Base-by-base conservation (phyloP, 768 basidiomycete species). In the Arthromyces matolae region DNA sequence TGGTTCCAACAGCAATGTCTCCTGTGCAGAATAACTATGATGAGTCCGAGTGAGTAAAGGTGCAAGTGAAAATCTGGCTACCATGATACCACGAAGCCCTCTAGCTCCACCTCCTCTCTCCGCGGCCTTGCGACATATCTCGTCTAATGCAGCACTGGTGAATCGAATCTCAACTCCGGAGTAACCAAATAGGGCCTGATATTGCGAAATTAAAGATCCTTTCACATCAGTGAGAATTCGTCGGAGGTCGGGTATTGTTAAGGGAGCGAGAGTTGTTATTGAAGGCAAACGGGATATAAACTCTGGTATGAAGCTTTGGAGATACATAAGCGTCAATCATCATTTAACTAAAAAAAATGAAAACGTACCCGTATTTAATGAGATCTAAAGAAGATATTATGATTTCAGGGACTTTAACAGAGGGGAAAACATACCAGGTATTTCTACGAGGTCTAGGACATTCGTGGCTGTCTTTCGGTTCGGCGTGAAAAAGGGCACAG, bases 251-350 rank as follows among this genome's bases (percentile, higher is more conserved):
- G 79, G 62, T 8, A 87, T 77, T 5, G 88, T 86, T 2, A 97
- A 75, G 5, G 89, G 86, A 5, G 85, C 66, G 5, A 98, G 77
- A 1, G 91, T 83, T 4, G 94, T 89, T 28, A 93, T 76, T n/a
- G 92, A 86, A 4, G 94, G 94, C n/a, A 96, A 68, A 23, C 95
- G 87, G 14, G 89, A 92, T 42, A 95, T 79, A 57, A 98, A 97
- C 68, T 98, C 94, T 19, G 94, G 94, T 49, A 97, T 97, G 53
- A 96, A 89, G 3, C 89, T 88, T 49, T 37, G 24, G 23, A n/a
- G 39, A 18, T 8, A 3, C 16, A 5, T 47, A 27, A 55, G 46
- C n/a, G 40, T 39, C 36, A 29, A 56, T 34, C 31, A n/a, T 14
- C 19, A 42, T 24, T 42, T 25, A 18, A 40, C 3, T 14, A 45